phyloP scores from a whole-genome alignment of 768 basidiomycete genomes.

The Naematelia aurantialba region DNA sequence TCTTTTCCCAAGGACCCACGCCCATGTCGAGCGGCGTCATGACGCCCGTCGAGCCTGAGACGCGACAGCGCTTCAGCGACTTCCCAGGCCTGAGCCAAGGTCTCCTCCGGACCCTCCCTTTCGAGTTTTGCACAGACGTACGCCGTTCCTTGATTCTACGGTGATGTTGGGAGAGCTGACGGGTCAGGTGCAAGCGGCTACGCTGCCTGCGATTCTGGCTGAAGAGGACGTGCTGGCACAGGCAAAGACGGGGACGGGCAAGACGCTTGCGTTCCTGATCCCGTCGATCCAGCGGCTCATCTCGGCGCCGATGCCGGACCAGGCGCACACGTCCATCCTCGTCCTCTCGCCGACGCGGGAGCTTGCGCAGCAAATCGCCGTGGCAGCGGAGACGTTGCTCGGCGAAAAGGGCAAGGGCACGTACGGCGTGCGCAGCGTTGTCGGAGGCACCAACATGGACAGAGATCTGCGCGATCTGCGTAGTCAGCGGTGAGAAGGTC shows the following conservation, averaged over 20 bases:
- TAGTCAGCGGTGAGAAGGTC: slow-evolving; percentile 58
- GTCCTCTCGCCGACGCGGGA: slow-evolving; percentile 93
- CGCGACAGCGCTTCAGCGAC: slow-evolving; percentile 11
- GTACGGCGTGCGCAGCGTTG: slow-evolving; percentile 56
- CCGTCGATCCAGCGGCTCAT: slow-evolving; percentile 64
- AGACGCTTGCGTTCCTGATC: slow-evolving; percentile 69
- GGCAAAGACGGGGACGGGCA: slow-evolving; percentile 68
- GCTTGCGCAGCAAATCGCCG: slow-evolving; percentile 82
- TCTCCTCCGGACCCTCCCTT: slow-evolving; percentile 22
- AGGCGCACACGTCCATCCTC: slow-evolving; percentile 77
- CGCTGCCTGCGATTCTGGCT: slow-evolving; percentile 62
- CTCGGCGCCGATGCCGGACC: slow-evolving; percentile 66
- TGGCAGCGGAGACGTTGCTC: slow-evolving; percentile 51
- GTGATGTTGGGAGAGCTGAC: background rate
- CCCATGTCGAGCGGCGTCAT: background rate
- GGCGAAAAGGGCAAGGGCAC: slow-evolving; percentile 45
- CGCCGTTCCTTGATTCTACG: background rate
- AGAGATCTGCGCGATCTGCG: slow-evolving; percentile 48
- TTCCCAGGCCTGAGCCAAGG: slow-evolving; percentile 9
- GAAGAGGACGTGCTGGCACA: slow-evolving; percentile 68
- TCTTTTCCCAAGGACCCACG: background rate
- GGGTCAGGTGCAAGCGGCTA: slow-evolving; percentile 56
- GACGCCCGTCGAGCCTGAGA: background rate
- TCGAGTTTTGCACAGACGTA: slow-evolving; percentile 42
- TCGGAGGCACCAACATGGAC: slow-evolving; percentile 59